phyloP scores from a whole-genome alignment of 75 land plant genomes.

The Pinus taeda region DNA sequence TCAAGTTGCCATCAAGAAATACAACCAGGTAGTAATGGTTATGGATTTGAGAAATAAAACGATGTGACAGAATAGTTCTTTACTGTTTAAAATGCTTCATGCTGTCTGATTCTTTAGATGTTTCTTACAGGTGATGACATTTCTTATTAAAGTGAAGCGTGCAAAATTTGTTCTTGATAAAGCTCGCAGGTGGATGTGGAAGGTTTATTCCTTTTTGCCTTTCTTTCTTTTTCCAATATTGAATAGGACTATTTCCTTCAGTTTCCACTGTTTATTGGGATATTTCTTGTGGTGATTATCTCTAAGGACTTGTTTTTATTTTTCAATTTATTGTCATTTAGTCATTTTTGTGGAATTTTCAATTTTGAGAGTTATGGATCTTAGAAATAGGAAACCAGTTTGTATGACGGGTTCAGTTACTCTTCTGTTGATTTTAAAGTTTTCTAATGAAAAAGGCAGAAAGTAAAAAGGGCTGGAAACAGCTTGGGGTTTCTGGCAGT shows the following conservation, averaged over 20 bases:
- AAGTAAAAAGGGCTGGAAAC: too few relatives aligned
- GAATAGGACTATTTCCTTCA: background rate
- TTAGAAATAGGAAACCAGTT: background rate
- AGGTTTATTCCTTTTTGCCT: conserved; percentile 40
- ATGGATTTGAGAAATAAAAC: background rate
- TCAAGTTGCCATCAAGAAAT: conserved; percentile 77
- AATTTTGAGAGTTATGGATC: background rate
- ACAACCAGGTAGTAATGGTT: conserved; percentile 77
- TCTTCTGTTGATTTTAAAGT: too few relatives aligned
- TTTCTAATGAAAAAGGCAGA: too few relatives aligned
- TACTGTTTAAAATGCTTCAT: conserved; percentile 2
- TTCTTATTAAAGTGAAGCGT: conserved; percentile 86
- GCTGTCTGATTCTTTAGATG: conserved; percentile 7
- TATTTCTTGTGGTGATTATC: background rate
- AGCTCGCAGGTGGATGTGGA: conserved; percentile 97
- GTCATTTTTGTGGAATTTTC: background rate
- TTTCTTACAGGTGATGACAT: conserved; percentile 76
- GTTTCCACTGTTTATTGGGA: background rate
- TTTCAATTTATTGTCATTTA: background rate
- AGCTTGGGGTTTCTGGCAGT: too few relatives aligned
- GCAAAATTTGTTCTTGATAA: conserved; percentile 98
- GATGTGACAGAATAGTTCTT: background rate
- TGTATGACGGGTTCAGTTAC: too few relatives aligned
- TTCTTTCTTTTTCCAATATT: background rate
- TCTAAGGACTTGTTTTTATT: background rate